Percentiles rank a stretch among this genome's conserved stretches.
Evolutionary conservation across 2,329 filamentous ascomycete genomes (phyloP).

Genomic region (Pestalotiopsis sp.): DNA sequence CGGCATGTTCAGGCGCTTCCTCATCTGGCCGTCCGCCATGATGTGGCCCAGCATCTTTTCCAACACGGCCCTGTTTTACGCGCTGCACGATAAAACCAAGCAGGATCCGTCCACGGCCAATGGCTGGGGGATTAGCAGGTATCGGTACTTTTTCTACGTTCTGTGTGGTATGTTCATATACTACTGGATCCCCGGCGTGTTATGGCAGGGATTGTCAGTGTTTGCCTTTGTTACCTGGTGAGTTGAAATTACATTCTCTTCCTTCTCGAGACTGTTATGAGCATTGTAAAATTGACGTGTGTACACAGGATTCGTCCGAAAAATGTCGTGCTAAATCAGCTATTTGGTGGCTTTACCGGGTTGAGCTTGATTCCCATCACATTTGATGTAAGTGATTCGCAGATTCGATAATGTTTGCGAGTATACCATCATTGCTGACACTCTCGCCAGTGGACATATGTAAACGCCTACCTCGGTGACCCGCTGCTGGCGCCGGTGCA

Average conservation of each 20-base stretch:
- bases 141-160: conserved; percentile 48
- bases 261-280: too few relatives aligned
- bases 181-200: conserved; percentile 56
- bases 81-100: conserved; percentile 43
- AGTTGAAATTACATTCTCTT: neutral
- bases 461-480: conserved; percentile 35
- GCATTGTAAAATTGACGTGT: neutral
- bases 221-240: conserved; percentile 49
- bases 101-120: conserved; percentile 41
- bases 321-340: conserved; percentile 48
- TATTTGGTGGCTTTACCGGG: conserved; percentile 50
- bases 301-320: conserved; percentile 42
- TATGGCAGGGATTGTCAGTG: conserved; percentile 51
- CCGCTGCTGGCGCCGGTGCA: conserved; percentile 36
- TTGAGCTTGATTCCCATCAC: conserved; percentile 46
- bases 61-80: conserved; percentile 50
- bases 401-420: neutral
- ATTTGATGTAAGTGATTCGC: conserved; percentile 32
- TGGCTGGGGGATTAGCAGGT: conserved; percentile 48
- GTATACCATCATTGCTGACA: neutral
- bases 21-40: conserved; percentile 52
- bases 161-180: conserved; percentile 46
- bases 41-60: conserved; percentile 52
- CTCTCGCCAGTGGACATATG: conserved; percentile 34
- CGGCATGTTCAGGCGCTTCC: conserved; percentile 49